A percentile compares a stretch with the other conserved stretches of the same genome.
Conservation (phyloP, 2,329 filamentous ascomycete species). For the Hymenoscyphus scutula region DNA sequence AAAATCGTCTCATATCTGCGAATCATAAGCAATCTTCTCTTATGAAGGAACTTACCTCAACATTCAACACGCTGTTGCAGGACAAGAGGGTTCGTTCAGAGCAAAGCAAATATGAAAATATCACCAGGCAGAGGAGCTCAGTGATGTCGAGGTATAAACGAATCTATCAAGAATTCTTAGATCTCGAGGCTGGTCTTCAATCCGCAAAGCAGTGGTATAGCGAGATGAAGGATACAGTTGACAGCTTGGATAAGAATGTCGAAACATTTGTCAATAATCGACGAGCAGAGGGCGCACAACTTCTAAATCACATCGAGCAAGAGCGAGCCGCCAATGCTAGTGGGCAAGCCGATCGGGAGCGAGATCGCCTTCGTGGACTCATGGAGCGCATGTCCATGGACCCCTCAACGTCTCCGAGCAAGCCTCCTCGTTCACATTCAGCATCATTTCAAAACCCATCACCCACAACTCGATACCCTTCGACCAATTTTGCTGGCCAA, state of each 20-base stretch:
- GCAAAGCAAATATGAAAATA: constrained; percentile 89
- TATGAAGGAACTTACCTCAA: constrained; percentile 89
- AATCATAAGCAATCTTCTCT: constrained; percentile 92
- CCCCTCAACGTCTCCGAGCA: constrained; percentile 45
- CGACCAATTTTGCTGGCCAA: constrained; percentile 54
- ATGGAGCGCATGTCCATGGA: constrained; percentile 97
- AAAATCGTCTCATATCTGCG: constrained; percentile 85
- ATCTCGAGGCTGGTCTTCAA: constrained; percentile 79
- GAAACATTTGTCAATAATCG: constrained; percentile 96
- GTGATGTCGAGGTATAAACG: constrained; percentile 88
- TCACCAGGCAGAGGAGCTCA: constrained; percentile 76
- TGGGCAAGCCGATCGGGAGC: constrained; percentile 67
- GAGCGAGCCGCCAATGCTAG: constrained; percentile 33
- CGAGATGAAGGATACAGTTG: constrained; percentile 93
- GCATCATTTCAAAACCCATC: constrained; percentile 35
- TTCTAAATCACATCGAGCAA: constrained; percentile 72
- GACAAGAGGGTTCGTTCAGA: constrained; percentile 92
- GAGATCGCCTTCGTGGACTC: constrained; percentile 78
- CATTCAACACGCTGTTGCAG: constrained; percentile 84
- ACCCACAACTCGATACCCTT: constrained; percentile 48
- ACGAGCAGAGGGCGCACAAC: constrained; percentile 82
- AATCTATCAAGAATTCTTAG: constrained; percentile 88
- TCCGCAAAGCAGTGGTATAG: constrained; percentile 91
- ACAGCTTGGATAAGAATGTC: constrained; percentile 91
- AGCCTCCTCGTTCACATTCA: constrained; percentile 37